Percentiles rank a stretch among this genome's conserved stretches.
These are phyloP conservation scores for Myxozyma sirexii DNA, from an alignment of 805 yeast species.

Conservation along the genomic window DNA sequence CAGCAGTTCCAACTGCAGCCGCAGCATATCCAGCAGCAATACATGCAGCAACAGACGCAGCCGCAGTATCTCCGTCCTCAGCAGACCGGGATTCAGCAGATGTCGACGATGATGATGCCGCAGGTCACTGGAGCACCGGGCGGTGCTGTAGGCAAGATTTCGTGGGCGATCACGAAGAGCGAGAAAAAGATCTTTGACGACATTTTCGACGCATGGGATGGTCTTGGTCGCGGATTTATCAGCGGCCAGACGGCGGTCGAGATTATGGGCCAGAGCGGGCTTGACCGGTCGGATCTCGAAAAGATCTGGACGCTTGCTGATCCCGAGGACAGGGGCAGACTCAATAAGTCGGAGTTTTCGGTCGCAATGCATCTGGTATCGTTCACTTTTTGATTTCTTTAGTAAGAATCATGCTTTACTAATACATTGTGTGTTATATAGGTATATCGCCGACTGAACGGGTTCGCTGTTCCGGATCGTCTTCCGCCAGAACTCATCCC, in stretches of 20 bases:
- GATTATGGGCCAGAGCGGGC: conserved; percentile 88
- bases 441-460: conserved; percentile 82
- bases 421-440: neutral
- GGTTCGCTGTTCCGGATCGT: conserved; percentile 76
- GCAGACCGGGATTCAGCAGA: conserved; percentile 53
- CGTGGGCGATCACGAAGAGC: conserved; percentile 83
- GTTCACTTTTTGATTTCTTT: neutral
- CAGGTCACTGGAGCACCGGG: conserved; percentile 32
- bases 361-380: conserved; percentile 89
- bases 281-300: conserved; percentile 82
- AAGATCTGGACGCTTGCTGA: conserved; percentile 90
- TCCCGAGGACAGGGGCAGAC: conserved; percentile 75
- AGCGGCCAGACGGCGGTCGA: conserved; percentile 82
- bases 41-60: conserved; percentile 6
- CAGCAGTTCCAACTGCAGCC: conserved; percentile 12
- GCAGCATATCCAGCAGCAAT: conserved; percentile 17
- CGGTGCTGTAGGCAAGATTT: conserved; percentile 65
- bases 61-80: conserved; percentile 23
- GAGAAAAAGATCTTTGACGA: conserved; percentile 86
- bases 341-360: conserved; percentile 88
- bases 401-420: neutral
- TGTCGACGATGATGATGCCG: conserved; percentile 29
- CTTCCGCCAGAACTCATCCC: conserved; percentile 91
- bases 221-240: conserved; percentile 63
- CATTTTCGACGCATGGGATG: conserved; percentile 87